Percentiles rank a stretch among this genome's conserved stretches.
Evolutionary conservation across 2,329 filamentous ascomycete species (phyloP).

Genomic region (Alternaria arbusti): DNA sequence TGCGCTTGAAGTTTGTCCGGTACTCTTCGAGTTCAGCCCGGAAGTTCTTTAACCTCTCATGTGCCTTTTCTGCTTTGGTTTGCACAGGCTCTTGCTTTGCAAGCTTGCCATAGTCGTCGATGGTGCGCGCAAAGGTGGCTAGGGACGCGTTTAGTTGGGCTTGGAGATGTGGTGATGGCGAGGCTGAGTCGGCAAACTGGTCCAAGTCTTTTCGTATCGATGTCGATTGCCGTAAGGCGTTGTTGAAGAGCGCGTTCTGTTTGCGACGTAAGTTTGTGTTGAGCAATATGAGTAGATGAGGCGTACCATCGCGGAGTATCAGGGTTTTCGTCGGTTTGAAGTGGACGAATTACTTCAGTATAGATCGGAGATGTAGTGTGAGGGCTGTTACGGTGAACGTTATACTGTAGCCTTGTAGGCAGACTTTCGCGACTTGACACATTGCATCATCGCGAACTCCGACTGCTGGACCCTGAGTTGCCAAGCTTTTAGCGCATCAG

Average conservation of each 20-base stretch:
- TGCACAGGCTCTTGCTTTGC: slow-evolving; percentile 88
- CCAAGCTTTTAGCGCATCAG: slow-evolving; percentile 11
- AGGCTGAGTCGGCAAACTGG: slow-evolving; percentile 66
- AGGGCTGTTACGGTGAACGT: not conserved
- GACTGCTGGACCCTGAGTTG: slow-evolving; percentile 14
- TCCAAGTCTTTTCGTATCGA: slow-evolving; percentile 79
- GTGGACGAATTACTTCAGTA: not conserved
- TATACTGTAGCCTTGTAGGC: slow-evolving; percentile 12
- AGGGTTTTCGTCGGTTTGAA: not conserved
- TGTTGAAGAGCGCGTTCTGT: slow-evolving; percentile 85
- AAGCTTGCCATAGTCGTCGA: slow-evolving; percentile 89
- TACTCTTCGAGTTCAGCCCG: slow-evolving; percentile 82
- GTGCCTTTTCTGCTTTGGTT: slow-evolving; percentile 89
- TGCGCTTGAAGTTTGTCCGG: slow-evolving; percentile 74
- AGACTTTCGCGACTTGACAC: slow-evolving; percentile 33
- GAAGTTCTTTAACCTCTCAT: slow-evolving; percentile 85
- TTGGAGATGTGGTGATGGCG: slow-evolving; percentile 68
- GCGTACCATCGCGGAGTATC: slow-evolving; percentile 27
- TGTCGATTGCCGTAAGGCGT: slow-evolving; percentile 82
- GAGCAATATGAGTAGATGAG: not conserved
- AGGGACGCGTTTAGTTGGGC: slow-evolving; percentile 60
- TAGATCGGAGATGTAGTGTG: not conserved
- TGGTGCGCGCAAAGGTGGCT: slow-evolving; percentile 82
- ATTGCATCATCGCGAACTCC: slow-evolving; percentile 38
- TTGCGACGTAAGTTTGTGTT: slow-evolving; percentile 14